Conservation (phyloP, 768 basidiomycete genomes). For the Xanthoconium purpureum region DNA sequence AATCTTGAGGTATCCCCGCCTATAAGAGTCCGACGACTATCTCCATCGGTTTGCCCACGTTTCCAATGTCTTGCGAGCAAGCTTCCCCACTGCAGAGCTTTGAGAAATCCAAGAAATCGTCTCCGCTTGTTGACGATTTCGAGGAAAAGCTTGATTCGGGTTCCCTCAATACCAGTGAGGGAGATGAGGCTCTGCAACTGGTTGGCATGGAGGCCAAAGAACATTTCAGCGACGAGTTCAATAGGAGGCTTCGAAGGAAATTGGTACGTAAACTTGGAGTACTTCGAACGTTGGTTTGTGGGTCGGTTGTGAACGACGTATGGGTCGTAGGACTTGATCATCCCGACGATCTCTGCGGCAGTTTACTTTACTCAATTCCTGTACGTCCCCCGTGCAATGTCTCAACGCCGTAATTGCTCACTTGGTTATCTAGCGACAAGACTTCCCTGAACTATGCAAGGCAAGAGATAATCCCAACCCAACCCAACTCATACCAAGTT, state of each 20-base stretch:
- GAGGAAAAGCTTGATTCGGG: slow-evolving; percentile 35
- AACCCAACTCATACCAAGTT: background rate
- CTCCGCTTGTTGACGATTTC: slow-evolving; percentile 6
- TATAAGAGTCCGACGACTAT: slow-evolving; percentile 9
- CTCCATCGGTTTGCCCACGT: background rate
- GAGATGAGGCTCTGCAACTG: slow-evolving; percentile 60
- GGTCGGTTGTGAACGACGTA: background rate
- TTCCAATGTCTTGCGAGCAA: slow-evolving; percentile 18
- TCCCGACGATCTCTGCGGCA: slow-evolving; percentile 56
- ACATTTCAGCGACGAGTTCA: slow-evolving; percentile 61
- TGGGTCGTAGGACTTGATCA: slow-evolving; percentile 43
- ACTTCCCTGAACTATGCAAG: slow-evolving; percentile 70
- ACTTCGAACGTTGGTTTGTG: background rate
- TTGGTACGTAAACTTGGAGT: slow-evolving; percentile 38
- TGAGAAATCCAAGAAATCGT: slow-evolving; percentile 16
- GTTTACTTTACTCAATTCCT: slow-evolving; percentile 69
- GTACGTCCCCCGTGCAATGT: slow-evolving; percentile 33
- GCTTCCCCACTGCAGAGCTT: slow-evolving; percentile 3
- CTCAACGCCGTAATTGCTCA: background rate
- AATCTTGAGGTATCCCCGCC: slow-evolving; percentile 1
- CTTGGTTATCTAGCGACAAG: slow-evolving; percentile 49
- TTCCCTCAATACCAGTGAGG: slow-evolving; percentile 39
- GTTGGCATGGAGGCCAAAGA: slow-evolving; percentile 50
- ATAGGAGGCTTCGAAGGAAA: slow-evolving; percentile 53
- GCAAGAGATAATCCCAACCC: slow-evolving; percentile 25